Evolutionary conservation across 75 land plant species (phyloP).

Genomic region (Chamaecyparis obtusa): DNA sequence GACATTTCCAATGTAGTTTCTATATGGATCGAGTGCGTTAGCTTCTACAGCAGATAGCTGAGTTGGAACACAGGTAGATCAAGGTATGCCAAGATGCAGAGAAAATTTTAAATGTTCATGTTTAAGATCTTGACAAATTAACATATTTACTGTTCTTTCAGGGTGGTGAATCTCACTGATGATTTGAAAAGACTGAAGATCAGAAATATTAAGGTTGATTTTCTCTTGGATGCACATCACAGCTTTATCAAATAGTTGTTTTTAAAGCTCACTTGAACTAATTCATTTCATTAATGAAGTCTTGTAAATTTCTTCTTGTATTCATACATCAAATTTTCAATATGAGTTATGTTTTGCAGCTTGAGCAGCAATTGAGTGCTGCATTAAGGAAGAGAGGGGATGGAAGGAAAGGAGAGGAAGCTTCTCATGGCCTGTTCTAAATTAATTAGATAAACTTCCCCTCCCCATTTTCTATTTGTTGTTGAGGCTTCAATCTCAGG

Average conservation of each 20-base stretch:
- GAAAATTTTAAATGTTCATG: background rate
- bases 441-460: background rate
- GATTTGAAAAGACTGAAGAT: slow-evolving; percentile 3
- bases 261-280: background rate
- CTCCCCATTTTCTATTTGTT: background rate
- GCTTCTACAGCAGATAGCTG: background rate
- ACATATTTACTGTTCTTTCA: background rate
- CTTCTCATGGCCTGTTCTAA: background rate
- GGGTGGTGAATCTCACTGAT: slow-evolving; percentile 3
- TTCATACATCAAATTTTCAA: background rate
- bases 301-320: no score
- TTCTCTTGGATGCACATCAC: background rate
- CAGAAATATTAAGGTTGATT: slow-evolving; percentile 2
- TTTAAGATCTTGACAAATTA: background rate
- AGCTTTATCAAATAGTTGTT: background rate
- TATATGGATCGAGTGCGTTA: background rate
- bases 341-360: background rate
- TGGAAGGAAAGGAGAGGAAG: background rate
- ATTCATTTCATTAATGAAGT: no score
- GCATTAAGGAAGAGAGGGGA: background rate
- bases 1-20: background rate
- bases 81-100: background rate
- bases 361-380: slow-evolving; percentile 6
- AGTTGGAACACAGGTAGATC: slow-evolving; percentile 3
- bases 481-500: background rate